phyloP scores from a whole-genome alignment of 2,329 filamentous ascomycete species.

The Lachnellula arida region DNA sequence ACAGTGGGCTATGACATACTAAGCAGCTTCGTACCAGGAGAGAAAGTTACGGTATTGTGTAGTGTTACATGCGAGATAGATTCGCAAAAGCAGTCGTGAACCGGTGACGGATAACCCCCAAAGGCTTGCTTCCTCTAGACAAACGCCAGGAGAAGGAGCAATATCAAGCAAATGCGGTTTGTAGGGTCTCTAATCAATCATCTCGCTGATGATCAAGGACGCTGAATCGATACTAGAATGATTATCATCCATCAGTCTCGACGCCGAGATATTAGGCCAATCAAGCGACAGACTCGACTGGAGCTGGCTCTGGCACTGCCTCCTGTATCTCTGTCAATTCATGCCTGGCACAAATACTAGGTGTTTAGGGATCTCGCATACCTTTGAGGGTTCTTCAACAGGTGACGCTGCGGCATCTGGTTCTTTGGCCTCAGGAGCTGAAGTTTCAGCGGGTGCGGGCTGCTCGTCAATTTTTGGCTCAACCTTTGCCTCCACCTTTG shows the following conservation, averaged over 20 bases:
- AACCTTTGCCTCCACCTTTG: slow-evolving; percentile 33
- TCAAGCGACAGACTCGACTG: slow-evolving; percentile 23
- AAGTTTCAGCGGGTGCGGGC: slow-evolving; percentile 34
- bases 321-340: slow-evolving; percentile 16
- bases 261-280: background rate
- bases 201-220: slow-evolving; percentile 10
- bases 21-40: slow-evolving; percentile 16
- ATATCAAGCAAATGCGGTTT: background rate
- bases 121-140: background rate
- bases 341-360: background rate
- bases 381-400: slow-evolving; percentile 21
- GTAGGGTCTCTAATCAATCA: slow-evolving; percentile 12
- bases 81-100: slow-evolving; percentile 17
- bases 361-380: slow-evolving; percentile 4
- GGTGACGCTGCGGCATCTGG: slow-evolving; percentile 16
- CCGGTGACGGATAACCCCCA: slow-evolving; percentile 4
- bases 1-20: slow-evolving; percentile 23
- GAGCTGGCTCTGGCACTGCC: slow-evolving; percentile 11
- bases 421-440: slow-evolving; percentile 22
- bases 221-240: slow-evolving; percentile 1
- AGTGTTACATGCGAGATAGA: slow-evolving; percentile 30
- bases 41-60: slow-evolving; percentile 23
- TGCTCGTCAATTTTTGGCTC: slow-evolving; percentile 31
- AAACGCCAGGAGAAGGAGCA: background rate
- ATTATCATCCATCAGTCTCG: background rate